phyloP scores from a whole-genome alignment of 2,329 filamentous ascomycete genomes.

The Aspergillus persii region DNA sequence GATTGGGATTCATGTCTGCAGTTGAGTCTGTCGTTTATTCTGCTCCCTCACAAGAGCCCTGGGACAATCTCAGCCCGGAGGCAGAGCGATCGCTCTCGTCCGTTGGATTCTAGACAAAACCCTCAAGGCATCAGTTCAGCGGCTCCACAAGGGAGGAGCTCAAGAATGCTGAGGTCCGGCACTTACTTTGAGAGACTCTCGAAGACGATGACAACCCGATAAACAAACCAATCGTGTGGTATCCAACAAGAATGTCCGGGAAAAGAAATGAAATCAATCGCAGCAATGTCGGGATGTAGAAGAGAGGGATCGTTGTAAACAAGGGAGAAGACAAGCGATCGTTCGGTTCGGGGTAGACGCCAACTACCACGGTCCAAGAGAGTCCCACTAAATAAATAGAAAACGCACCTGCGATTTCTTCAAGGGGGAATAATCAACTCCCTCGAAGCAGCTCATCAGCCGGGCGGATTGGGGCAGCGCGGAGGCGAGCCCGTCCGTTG shows the following conservation, averaged over 20 bases:
- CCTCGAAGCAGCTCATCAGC: not conserved
- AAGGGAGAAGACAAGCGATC: not conserved
- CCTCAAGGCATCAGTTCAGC: not conserved
- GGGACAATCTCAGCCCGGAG: slow-evolving; percentile 3
- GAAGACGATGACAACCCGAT: not conserved
- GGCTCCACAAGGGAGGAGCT: not conserved
- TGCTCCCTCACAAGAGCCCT: not conserved
- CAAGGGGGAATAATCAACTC: not conserved
- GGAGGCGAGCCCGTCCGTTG: not conserved
- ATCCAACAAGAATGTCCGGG: not conserved
- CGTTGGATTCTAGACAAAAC: not conserved
- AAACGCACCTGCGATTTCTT: not conserved
- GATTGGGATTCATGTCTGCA: slow-evolving; percentile 19
- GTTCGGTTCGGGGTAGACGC: too few relatives aligned
- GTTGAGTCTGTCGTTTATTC: not conserved
- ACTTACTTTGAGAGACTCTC: not conserved
- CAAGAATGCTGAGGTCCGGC: not conserved
- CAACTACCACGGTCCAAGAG: not conserved
- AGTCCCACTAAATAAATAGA: not conserved
- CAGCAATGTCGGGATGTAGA: not conserved
- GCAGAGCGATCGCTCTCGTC: not conserved
- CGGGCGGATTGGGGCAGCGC: not conserved
- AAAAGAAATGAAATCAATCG: not conserved
- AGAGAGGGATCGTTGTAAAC: not conserved
- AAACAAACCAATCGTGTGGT: not conserved